Percentiles rank a stretch among this genome's conserved stretches.
Evolutionary conservation across 164 flowering plant species (phyloP).

Genomic region (Litsea cubeba): DNA sequence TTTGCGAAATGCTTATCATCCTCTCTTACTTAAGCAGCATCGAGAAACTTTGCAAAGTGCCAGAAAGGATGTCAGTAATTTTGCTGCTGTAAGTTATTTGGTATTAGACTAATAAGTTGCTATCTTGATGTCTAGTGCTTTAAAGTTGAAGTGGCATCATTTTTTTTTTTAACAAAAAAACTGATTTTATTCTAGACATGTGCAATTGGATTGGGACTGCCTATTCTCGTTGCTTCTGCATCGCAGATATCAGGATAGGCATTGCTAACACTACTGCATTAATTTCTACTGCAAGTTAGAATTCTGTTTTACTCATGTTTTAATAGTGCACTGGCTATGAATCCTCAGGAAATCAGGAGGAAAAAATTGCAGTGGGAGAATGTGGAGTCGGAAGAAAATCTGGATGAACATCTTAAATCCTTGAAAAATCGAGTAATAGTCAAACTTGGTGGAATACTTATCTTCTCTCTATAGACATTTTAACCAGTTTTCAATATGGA

Average conservation of each 20-base stretch:
- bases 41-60: conserved; percentile 47
- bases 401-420: conserved; percentile 31
- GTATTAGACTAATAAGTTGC: conserved; percentile 5
- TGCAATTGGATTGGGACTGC: not conserved
- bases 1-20: conserved; percentile 83
- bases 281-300: not conserved
- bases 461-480: not conserved
- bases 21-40: conserved; percentile 71
- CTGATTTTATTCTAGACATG: not conserved
- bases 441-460: not conserved
- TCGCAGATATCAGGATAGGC: not conserved
- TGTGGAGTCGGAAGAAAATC: conserved; percentile 25
- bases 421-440: conserved; percentile 43
- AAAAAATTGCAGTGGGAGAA: conserved; percentile 45
- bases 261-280: not conserved
- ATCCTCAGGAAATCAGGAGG: conserved; percentile 54
- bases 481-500: not conserved
- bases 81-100: conserved; percentile 49
- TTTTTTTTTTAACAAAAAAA: no score
- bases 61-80: conserved; percentile 50
- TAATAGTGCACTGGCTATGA: conserved; percentile 4
- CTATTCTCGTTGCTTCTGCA: not conserved
- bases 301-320: not conserved
- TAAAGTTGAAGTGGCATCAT: no score
- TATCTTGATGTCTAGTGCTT: conserved; percentile 1